Evolutionary conservation across 352 stramenopile genomes (phyloP).

Genomic region (Blastocystis sp.): DNA sequence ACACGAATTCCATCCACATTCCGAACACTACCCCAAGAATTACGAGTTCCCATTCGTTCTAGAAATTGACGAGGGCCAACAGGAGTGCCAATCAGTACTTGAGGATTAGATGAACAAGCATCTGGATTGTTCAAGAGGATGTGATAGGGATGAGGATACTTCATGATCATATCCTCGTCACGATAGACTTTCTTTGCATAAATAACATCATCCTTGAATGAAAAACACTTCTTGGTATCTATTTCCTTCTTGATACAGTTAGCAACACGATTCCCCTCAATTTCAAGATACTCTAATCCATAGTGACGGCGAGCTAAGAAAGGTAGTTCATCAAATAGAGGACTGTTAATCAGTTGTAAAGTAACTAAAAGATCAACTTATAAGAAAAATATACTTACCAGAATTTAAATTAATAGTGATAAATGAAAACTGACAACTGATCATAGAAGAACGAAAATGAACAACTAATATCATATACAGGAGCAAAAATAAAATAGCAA

Average conservation of each 20-base stretch:
- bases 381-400: no score
- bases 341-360: no score
- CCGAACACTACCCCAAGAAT: constrained; percentile 1
- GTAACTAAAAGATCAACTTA: no score
- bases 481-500: no score
- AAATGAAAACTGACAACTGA: no score
- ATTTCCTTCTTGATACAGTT: neutral
- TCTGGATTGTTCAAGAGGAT: neutral
- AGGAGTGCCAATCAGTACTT: constrained; percentile 17
- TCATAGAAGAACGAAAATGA: no score
- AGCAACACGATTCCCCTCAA: neutral
- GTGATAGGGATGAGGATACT: constrained; percentile 22
- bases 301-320: no score
- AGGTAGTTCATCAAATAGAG: no score
- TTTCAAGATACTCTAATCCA: no score
- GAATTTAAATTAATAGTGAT: no score
- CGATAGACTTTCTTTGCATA: neutral
- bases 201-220: neutral
- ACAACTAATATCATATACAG: no score
- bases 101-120: neutral
- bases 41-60: constrained; percentile 25
- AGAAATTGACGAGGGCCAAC: constrained; percentile 44
- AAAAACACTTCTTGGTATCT: neutral
- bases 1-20: constrained; percentile 28
- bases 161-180: constrained; percentile 41